Percentiles rank a stretch among this genome's conserved stretches.
Evolutionary conservation across 805 yeast genomes (phyloP).

Genomic region (Lipomyces lipofer): DNA sequence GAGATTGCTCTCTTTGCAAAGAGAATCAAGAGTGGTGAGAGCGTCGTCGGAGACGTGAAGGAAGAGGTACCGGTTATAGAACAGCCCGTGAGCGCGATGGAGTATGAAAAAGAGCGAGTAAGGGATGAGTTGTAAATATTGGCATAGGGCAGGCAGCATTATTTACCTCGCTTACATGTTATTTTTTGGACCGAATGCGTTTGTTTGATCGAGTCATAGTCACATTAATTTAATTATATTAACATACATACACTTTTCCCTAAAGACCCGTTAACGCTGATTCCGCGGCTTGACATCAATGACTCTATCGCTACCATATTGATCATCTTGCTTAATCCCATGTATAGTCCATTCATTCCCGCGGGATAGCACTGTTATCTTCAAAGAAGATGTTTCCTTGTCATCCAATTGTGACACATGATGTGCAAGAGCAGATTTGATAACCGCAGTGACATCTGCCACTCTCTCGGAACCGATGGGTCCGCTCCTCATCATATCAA

Average conservation of each 20-base stretch:
- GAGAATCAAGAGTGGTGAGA: conserved; percentile 20
- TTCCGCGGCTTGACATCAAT: conserved; percentile 25
- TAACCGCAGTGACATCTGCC: conserved; percentile 22
- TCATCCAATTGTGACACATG: conserved; percentile 3
- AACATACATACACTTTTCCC: background rate
- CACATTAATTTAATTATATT: background rate
- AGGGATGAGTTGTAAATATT: conserved; percentile 7
- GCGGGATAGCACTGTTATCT: conserved; percentile 10
- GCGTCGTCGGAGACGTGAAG: conserved; percentile 14
- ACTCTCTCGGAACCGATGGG: background rate
- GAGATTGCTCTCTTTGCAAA: conserved; percentile 46
- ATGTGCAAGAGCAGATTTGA: conserved; percentile 14
- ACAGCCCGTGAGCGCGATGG: background rate
- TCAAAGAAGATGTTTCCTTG: conserved; percentile 21
- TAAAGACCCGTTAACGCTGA: background rate
- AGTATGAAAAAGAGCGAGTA: background rate
- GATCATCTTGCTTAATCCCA: conserved; percentile 8
- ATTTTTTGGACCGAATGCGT: too few relatives aligned
- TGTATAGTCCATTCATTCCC: conserved; percentile 21
- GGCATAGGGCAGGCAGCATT: too few relatives aligned
- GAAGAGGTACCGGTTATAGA: conserved; percentile 3
- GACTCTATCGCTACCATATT: conserved; percentile 6
- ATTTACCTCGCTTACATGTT: too few relatives aligned
- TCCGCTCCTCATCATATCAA: conserved; percentile 7
- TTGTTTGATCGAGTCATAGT: background rate